Evolutionary conservation across 371 early-diverging fungal species (phyloP).

Genomic region (Nematocida sp.): DNA sequence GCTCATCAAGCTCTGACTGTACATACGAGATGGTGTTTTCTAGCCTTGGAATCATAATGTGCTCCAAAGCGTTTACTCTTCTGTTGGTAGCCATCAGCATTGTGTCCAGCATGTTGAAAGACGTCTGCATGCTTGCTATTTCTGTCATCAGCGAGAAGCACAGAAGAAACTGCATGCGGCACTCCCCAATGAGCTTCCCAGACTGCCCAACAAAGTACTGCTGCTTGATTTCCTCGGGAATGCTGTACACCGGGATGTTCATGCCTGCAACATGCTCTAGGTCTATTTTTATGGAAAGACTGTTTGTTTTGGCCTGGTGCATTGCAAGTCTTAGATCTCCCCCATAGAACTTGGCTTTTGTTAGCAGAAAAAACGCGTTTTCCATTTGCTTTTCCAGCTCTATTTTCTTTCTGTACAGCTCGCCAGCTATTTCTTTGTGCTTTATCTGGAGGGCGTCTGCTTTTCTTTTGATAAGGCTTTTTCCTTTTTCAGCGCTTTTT

Average conservation of each 20-base stretch:
- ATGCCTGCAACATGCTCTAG: slow-evolving; percentile 56
- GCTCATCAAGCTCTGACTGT: slow-evolving; percentile 92
- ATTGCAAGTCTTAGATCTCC: slow-evolving; percentile 70
- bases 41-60: slow-evolving; percentile 89
- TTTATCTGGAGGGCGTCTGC: slow-evolving; percentile 88
- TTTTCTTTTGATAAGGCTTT: slow-evolving; percentile 70
- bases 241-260: slow-evolving; percentile 40
- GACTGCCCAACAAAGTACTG: slow-evolving; percentile 85
- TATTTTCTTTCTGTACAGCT: slow-evolving; percentile 73
- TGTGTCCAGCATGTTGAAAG: slow-evolving; percentile 89
- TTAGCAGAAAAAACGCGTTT: slow-evolving; percentile 85
- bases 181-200: slow-evolving; percentile 85
- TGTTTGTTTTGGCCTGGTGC: slow-evolving; percentile 51
- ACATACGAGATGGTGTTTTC: slow-evolving; percentile 95
- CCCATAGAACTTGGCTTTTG: slow-evolving; percentile 88
- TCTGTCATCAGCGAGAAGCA: slow-evolving; percentile 85
- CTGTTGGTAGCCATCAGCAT: slow-evolving; percentile 95
- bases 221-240: slow-evolving; percentile 13
- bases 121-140: slow-evolving; percentile 76
- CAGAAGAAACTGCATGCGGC: slow-evolving; percentile 81
- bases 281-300: slow-evolving; percentile 30
- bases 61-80: slow-evolving; percentile 96
- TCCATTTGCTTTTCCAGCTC: slow-evolving; percentile 65
- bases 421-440: slow-evolving; percentile 80
- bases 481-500: slow-evolving; percentile 94